phyloP scores from a whole-genome alignment of 2,329 filamentous ascomycete species.

The Colletotrichum theobromicola region DNA sequence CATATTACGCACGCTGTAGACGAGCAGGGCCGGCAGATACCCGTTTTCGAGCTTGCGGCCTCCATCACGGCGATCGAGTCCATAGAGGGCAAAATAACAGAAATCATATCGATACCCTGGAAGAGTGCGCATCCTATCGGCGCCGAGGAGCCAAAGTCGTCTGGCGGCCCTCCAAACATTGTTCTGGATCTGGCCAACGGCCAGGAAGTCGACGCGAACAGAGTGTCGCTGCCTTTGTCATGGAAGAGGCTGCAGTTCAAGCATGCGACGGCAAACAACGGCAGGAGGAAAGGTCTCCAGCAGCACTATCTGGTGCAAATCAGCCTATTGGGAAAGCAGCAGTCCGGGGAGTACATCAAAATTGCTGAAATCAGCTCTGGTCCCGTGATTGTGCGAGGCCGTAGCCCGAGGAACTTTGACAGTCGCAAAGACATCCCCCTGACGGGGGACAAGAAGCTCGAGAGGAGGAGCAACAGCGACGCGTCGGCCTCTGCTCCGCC shows the following conservation, averaged over 20 bases:
- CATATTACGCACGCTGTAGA: slow-evolving; percentile 71
- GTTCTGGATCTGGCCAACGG: slow-evolving; percentile 60
- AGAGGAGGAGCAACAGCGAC: slow-evolving; percentile 47
- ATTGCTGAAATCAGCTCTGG: slow-evolving; percentile 89
- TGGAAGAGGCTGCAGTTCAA: slow-evolving; percentile 97
- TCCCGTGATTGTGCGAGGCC: slow-evolving; percentile 92
- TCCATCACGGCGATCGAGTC: slow-evolving; percentile 88
- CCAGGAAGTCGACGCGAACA: slow-evolving; percentile 78
- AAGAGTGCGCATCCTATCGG: slow-evolving; percentile 72
- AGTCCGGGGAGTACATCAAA: slow-evolving; percentile 67
- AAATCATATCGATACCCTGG: slow-evolving; percentile 97
- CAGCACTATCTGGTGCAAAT: slow-evolving; percentile 94
- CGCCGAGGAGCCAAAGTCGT: slow-evolving; percentile 53
- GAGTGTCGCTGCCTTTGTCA: slow-evolving; percentile 80
- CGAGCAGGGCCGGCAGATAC: slow-evolving; percentile 79
- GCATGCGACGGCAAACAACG: slow-evolving; percentile 96
- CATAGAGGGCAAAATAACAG: slow-evolving; percentile 88
- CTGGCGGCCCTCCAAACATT: slow-evolving; percentile 57
- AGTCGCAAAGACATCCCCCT: slow-evolving; percentile 85
- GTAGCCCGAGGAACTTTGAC: slow-evolving; percentile 94
- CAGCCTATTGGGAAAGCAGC: slow-evolving; percentile 79
- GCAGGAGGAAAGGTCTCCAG: slow-evolving; percentile 89
- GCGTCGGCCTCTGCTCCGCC: background rate
- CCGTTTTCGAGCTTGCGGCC: slow-evolving; percentile 79
- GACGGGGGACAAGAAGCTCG: slow-evolving; percentile 56